Evolutionary conservation across 345 rosid genomes (phyloP), one percentile per base, ranked within the genome.

Genomic region (Stellera chamaejasme): DNA sequence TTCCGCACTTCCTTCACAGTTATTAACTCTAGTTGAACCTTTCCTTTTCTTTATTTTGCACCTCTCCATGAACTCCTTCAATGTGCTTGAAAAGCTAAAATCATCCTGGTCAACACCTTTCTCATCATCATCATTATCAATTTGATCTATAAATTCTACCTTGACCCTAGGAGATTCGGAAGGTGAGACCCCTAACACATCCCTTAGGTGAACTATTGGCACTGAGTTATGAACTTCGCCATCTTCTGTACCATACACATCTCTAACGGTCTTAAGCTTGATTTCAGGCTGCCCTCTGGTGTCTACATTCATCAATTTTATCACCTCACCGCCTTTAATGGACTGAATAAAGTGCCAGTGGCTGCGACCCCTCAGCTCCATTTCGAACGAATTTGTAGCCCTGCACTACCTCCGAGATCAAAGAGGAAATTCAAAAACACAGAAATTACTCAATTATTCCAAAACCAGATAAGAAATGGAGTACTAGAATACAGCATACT

Each of bases 21-120:
- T 49, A 66, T 50, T 56, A 57, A 43, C 67, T 12, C 10, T 2
- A 55, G 28, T 47, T 2, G 62, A 12, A 51, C 5, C 48, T 47
- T 82, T 85, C 72, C 95, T 75, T 70, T 85, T 91, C 66, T 75
- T 82, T 57, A 28, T 62, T 70, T 66, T 77, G 70, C 78, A 82
- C 46, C 72, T 73, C 56, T 64, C 79, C 74, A 73, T 69, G 10
- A 85, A 41, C 64, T 72, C 80, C 55, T 59, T 62, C 75, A 88
- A 55, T 1, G 96, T 91, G 77, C 55, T 47, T 13, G 39, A 56
- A 41, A 70, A 66, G 60, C 28, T 43, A 43, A 50, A 5, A 65
- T 75, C 80, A 60, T 66, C 76, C 27, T 28, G 48, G 57, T 69
- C 70, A 63, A 19, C 42, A 10, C 50, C 58, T 11, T 39, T 52